phyloP scores from a whole-genome alignment of 306 rosid species.

The Ochetophila trinervis region DNA sequence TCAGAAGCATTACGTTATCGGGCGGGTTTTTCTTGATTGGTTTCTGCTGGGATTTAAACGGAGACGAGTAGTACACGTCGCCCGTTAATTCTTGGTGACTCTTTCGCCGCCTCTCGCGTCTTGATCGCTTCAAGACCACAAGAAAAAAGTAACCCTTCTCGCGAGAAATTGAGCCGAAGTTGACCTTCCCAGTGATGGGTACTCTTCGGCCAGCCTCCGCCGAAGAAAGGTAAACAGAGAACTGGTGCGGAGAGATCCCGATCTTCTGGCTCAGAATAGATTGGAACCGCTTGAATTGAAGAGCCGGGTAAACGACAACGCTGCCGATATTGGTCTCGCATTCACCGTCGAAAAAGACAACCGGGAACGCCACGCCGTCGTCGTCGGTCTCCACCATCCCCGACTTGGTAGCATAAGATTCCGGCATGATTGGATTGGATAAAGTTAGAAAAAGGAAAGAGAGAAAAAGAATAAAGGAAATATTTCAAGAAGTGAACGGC shows the following conservation, averaged over 20 bases:
- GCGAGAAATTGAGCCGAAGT: slow-evolving; percentile 36
- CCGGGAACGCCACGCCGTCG: slow-evolving; percentile 31
- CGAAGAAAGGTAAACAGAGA: slow-evolving; percentile 44
- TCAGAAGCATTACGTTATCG: slow-evolving; percentile 45
- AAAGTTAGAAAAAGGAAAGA: background rate
- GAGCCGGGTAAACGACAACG: slow-evolving; percentile 32
- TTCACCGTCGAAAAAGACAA: slow-evolving; percentile 53
- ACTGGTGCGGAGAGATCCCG: slow-evolving; percentile 53
- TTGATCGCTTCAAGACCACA: slow-evolving; percentile 51
- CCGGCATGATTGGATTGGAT: background rate
- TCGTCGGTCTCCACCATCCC: slow-evolving; percentile 29
- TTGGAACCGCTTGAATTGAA: slow-evolving; percentile 43
- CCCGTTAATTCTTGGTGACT: background rate
- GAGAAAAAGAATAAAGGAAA: no score
- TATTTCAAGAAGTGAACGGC: background rate
- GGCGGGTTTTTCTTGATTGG: slow-evolving; percentile 25
- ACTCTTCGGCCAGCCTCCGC: slow-evolving; percentile 28
- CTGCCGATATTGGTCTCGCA: slow-evolving; percentile 42
- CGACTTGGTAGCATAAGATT: slow-evolving; percentile 8
- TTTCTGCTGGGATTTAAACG: background rate
- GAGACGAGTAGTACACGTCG: background rate
- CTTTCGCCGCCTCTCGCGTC: slow-evolving; percentile 41
- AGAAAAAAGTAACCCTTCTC: slow-evolving; percentile 45
- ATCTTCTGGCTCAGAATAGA: slow-evolving; percentile 41
- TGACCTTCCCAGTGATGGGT: slow-evolving; percentile 51